A percentile compares a stretch with the other conserved stretches of the same genome.
Conservation (phyloP, 1,284 basidiomycete species). For the Anthracocystis setariae region DNA sequence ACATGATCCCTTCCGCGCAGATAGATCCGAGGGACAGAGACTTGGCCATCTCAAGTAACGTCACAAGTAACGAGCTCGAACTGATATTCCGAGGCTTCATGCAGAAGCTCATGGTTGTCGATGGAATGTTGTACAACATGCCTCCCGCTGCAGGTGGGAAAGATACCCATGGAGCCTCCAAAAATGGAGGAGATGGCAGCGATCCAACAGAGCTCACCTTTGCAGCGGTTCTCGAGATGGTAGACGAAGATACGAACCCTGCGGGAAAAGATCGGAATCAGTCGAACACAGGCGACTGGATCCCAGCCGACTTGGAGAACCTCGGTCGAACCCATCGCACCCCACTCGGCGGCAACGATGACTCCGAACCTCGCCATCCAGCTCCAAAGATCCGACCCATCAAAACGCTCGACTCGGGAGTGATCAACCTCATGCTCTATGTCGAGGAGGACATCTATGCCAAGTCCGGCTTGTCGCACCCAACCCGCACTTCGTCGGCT, state of each 20-base stretch:
- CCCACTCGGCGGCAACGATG: neutral
- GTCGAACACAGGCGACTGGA: conserved; percentile 42
- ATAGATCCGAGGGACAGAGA: conserved; percentile 74
- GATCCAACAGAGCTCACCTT: conserved; percentile 80
- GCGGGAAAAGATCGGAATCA: conserved; percentile 20
- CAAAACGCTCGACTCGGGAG: conserved; percentile 48
- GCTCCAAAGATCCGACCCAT: conserved; percentile 41
- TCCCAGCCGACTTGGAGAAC: conserved; percentile 35
- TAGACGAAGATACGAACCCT: conserved; percentile 71
- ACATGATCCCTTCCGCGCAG: conserved; percentile 79
- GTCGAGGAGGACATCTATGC: conserved; percentile 47
- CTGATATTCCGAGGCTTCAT: conserved; percentile 86
- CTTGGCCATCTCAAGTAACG: conserved; percentile 74
- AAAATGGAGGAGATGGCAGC: neutral
- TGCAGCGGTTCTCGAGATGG: conserved; percentile 82
- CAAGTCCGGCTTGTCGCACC: conserved; percentile 18
- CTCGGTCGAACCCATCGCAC: conserved; percentile 15
- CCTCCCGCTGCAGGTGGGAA: conserved; percentile 8
- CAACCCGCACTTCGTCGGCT: neutral
- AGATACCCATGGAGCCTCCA: neutral
- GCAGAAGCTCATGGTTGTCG: conserved; percentile 82
- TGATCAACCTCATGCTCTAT: conserved; percentile 52
- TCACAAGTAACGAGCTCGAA: conserved; percentile 75
- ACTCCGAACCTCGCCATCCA: neutral
- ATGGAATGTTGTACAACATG: conserved; percentile 74